phyloP scores from a whole-genome alignment of 2,329 filamentous ascomycete genomes.

The Mycocentrospora acerina region DNA sequence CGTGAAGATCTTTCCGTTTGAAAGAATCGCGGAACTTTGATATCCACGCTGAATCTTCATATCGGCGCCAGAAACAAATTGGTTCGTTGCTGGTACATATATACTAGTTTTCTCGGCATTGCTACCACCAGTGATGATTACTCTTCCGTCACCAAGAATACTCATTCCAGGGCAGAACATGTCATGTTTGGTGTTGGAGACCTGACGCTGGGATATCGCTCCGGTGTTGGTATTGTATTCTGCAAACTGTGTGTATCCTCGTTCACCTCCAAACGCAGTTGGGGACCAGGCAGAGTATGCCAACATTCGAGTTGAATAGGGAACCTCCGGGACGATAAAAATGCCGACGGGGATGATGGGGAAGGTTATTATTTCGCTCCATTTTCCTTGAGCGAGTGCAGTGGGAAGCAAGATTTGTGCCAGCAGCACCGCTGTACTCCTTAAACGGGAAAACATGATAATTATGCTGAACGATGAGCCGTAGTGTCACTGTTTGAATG shows the following conservation, averaged over 20 bases:
- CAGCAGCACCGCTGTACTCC: too few relatives aligned
- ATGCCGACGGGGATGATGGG: slow-evolving; percentile 24
- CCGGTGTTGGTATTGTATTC: slow-evolving; percentile 17
- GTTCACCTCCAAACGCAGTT: slow-evolving; percentile 12
- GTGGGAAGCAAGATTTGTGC: too few relatives aligned
- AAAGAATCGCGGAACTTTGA: slow-evolving; percentile 16
- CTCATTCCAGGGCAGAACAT: slow-evolving; percentile 27
- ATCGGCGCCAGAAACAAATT: slow-evolving; percentile 12
- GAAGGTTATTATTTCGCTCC: slow-evolving; percentile 14
- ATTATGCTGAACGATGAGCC: too few relatives aligned
- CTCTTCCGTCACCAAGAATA: slow-evolving; percentile 13
- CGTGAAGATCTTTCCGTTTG: slow-evolving; percentile 20
- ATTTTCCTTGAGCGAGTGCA: slow-evolving; percentile 1
- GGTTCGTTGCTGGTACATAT: slow-evolving; percentile 15
- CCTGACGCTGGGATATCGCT: slow-evolving; percentile 13
- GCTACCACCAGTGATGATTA: slow-evolving; percentile 21
- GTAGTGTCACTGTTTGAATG: too few relatives aligned
- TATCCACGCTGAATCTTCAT: slow-evolving; percentile 21
- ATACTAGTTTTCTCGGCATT: slow-evolving; percentile 20
- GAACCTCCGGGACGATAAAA: slow-evolving; percentile 21
- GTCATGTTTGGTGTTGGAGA: slow-evolving; percentile 21
- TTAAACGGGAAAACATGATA: too few relatives aligned
- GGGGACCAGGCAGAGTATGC: slow-evolving; percentile 18
- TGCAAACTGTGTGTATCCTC: slow-evolving; percentile 21
- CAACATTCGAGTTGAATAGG: slow-evolving; percentile 16